Percentiles rank a stretch among this genome's conserved stretches.
Evolutionary conservation across 345 rosid genomes (phyloP).

Genomic region (Citrus australasica): DNA sequence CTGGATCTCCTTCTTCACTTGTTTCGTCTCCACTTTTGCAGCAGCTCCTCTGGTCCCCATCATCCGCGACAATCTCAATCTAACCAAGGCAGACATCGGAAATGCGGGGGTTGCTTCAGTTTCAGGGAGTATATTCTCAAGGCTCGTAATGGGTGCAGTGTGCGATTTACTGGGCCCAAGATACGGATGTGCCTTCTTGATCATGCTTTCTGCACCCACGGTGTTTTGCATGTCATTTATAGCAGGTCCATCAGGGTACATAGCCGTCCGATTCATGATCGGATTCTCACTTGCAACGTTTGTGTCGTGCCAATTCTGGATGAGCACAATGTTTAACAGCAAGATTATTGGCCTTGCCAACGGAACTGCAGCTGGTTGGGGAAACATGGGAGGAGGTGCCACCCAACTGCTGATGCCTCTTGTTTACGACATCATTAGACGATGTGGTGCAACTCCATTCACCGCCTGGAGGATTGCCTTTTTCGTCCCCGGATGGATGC

Average conservation of each 20-base stretch:
- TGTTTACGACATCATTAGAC: constrained; percentile 58
- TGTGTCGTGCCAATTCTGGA: constrained; percentile 94
- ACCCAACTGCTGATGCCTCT: constrained; percentile 87
- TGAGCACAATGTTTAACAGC: constrained; percentile 94
- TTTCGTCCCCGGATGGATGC: constrained; percentile 69
- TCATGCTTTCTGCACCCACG: constrained; percentile 81
- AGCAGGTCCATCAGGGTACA: constrained; percentile 53
- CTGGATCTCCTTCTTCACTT: constrained; percentile 89
- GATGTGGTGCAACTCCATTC: constrained; percentile 61
- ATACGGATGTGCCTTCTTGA: constrained; percentile 75
- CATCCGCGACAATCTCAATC: constrained; percentile 74
- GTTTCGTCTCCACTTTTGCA: constrained; percentile 85
- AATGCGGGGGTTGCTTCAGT: constrained; percentile 97
- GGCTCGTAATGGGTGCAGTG: constrained; percentile 89
- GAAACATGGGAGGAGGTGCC: constrained; percentile 91
- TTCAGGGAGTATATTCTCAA: constrained; percentile 84
- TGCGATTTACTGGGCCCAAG: constrained; percentile 85
- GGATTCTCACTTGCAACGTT: constrained; percentile 92
- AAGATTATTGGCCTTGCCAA: constrained; percentile 85
- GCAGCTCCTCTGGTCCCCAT: constrained; percentile 91
- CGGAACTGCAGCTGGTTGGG: constrained; percentile 98
- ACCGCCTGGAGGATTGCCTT: constrained; percentile 93
- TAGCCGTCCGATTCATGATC: constrained; percentile 80
- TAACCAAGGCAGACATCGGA: constrained; percentile 63
- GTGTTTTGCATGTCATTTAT: constrained; percentile 87